Base-by-base conservation (phyloP, 306 rosid genomes). In the Cucurbita moschata region DNA sequence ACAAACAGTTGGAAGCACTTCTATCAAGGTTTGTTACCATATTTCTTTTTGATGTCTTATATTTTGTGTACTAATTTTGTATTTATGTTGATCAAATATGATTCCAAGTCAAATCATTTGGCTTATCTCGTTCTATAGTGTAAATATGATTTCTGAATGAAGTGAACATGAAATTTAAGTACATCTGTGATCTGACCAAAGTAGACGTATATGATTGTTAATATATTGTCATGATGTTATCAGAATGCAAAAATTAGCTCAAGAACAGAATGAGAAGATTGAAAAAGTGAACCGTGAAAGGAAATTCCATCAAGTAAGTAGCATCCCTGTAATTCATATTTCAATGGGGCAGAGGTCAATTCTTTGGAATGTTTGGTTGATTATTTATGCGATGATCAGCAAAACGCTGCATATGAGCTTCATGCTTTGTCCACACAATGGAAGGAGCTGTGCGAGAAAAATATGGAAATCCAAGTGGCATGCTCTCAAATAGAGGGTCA, bases 211-310 rank as follows among this genome's bases (percentile, higher is more conserved):
- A 47, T 52, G n/a, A 52, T 52, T 53, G 26, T 39, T 16, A 53
- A 13, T 38, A 16, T 54, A 35, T 72, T 53, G 75, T 10, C 50
- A 18, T 18, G 30, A 50, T 50, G 18, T 7, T 30, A 57, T 46
- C 82, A 94, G 98, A 78, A 85, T 89, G 96, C 97, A 94, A 83
- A 90, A 86, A 78, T 83, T 91, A 79, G 92, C 96, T 62, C 89
- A 84, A 77, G 90, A 89, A 59, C 89, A 86, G 74, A 81, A 73
- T 62, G 89, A 86, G 23, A 82, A 89, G 85, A 94, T 89, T 79
- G 98, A 91, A 83, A 85, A 86, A 37, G 97, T 90, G 55, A 90
- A 94, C 60, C 98, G 97, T 43, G 96, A 90, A 76, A 89, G 98
- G 79, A 90, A 94, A 85, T 88, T 86, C 76, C 98, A 89, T 79